phyloP scores from a whole-genome alignment of 345 rosid genomes.

The Populus tremula region DNA sequence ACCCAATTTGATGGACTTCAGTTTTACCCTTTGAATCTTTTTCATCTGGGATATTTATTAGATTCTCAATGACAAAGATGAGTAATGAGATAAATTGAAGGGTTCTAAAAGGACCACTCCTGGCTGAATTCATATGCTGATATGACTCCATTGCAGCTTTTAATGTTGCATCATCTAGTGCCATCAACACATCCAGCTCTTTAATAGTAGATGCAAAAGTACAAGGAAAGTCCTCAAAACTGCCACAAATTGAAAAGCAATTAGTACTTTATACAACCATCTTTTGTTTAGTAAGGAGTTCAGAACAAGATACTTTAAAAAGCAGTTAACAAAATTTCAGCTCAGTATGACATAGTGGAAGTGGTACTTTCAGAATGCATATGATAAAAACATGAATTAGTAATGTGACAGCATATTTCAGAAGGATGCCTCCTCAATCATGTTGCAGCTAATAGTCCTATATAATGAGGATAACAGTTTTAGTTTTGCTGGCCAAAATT shows the following conservation, averaged over 20 bases:
- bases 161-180: slow-evolving; percentile 47
- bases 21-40: slow-evolving; percentile 22
- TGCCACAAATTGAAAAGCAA: slow-evolving; percentile 24
- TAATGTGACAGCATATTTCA: background rate
- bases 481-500: background rate
- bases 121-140: slow-evolving; percentile 53
- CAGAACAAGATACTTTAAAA: background rate
- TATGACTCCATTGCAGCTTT: slow-evolving; percentile 53
- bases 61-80: slow-evolving; percentile 55
- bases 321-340: background rate
- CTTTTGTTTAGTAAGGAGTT: background rate
- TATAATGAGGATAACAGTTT: background rate
- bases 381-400: background rate
- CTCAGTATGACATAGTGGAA: background rate
- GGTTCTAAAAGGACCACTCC: slow-evolving; percentile 64
- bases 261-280: background rate
- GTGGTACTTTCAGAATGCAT: background rate
- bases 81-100: slow-evolving; percentile 66
- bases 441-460: background rate
- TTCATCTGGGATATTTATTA: slow-evolving; percentile 25
- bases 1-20: slow-evolving; percentile 25
- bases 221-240: slow-evolving; percentile 63
- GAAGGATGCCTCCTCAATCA: background rate
- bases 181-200: slow-evolving; percentile 56
- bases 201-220: slow-evolving; percentile 60